Percentiles rank a stretch among this genome's conserved stretches.
These are phyloP conservation scores for Huntiella bhutanensis DNA, from an alignment of 2,329 filamentous ascomycete genomes.

Conservation along the genomic window DNA sequence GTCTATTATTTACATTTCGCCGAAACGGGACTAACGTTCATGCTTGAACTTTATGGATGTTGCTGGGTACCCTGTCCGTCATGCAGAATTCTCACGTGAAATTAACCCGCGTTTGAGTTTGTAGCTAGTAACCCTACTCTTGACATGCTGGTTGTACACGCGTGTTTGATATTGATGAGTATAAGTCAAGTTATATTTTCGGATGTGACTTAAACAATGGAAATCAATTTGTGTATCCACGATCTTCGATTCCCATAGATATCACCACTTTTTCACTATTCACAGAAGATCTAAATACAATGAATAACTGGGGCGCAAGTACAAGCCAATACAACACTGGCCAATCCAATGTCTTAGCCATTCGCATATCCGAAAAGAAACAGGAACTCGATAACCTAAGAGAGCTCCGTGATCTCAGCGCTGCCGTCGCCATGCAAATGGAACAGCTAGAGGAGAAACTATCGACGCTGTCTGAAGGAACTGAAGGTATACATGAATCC, in stretches of 20 bases:
- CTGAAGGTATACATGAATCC: conserved; percentile 40
- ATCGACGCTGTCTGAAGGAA: conserved; percentile 58
- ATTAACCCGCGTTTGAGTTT: neutral
- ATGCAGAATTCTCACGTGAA: neutral
- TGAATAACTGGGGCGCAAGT: conserved; percentile 18
- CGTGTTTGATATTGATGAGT: neutral
- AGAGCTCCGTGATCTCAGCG: conserved; percentile 61
- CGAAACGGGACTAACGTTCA: conserved; percentile 13
- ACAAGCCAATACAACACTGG: conserved; percentile 32
- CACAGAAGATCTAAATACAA: too few relatives aligned
- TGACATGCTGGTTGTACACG: neutral
- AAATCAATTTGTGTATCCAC: neutral
- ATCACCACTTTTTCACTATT: too few relatives aligned
- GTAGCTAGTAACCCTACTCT: neutral
- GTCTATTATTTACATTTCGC: conserved; percentile 15
- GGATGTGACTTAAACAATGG: neutral
- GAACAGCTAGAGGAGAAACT: conserved; percentile 63
- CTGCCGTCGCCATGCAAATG: conserved; percentile 64
- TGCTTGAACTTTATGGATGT: conserved; percentile 1
- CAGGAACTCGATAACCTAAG: conserved; percentile 62
- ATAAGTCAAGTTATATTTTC: neutral
- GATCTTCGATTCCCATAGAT: too few relatives aligned
- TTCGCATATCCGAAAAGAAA: conserved; percentile 72
- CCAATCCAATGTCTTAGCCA: conserved; percentile 51
- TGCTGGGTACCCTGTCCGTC: neutral